Evolutionary conservation across 257 asterid genomes (phyloP), one percentile per base, ranked within the genome.

Genomic region (Penstemon newberryi): DNA sequence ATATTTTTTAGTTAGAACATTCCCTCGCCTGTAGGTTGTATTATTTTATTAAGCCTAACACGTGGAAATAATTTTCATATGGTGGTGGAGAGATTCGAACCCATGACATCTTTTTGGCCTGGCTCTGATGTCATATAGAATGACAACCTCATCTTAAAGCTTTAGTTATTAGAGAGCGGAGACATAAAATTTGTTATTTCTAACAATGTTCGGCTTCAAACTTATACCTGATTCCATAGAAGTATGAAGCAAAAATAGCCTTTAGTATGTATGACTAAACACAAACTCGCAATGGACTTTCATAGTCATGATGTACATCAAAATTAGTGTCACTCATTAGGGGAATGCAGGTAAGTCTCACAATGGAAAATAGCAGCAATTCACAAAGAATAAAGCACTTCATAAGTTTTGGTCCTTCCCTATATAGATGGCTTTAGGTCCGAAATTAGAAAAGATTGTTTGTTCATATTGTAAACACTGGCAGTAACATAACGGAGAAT

Each of bases 201-300:
- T 25, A 25, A 25, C 33, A 25, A 25, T 25, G 33, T 25, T 25
- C 33, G 39, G 7, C 68, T 46, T n/a, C 54, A 59, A 42, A 36
- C 56, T 11, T 56, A 8, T 4, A 52, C 51, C 49, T 65, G n/a
- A 50, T 45, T 49, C 67, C 62, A 36, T 8, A 52, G 57, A 60
- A 59, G 72, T 53, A 19, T 19, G 13, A 50, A 12, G 66, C 66
- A 60, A 6, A 57, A 67, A 72, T 33, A 61, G 60, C 61, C 67
- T 45, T 43, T 8, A 56, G 46, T 41, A 65, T 33, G 60, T 44
- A 10, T 25, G 51, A 64, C 37, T 13, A 64, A 42, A 25, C 19
- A 50, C 11, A 38, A 63, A 15, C 50, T 44, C 37, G 44, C 63
- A 64, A 47, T 33, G 18, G 53, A 43, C 65, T 70, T 69, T 40